These are phyloP conservation scores for Colletotrichum acutatum DNA, from an alignment of 2,329 filamentous ascomycete species.

Conservation along the genomic window DNA sequence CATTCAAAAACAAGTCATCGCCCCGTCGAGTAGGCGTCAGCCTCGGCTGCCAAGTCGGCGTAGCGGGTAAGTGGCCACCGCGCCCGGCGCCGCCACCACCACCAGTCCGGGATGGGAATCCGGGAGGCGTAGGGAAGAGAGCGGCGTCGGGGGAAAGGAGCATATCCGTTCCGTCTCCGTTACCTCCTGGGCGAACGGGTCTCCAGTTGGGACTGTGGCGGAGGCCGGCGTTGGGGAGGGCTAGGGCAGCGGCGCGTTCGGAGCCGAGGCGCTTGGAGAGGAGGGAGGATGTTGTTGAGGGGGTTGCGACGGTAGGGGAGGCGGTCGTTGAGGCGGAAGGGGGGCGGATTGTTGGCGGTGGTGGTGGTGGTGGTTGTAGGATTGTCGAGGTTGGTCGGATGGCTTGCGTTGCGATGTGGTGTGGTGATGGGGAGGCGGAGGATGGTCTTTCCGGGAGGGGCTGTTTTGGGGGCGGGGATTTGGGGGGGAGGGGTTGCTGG, in stretches of 20 bases:
- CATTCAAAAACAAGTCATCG: constrained; percentile 71
- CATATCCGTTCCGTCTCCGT: constrained; percentile 13
- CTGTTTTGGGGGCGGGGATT: constrained; percentile 26
- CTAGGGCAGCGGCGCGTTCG: constrained; percentile 59
- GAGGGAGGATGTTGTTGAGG: constrained; percentile 52
- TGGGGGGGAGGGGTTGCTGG: constrained; percentile 35
- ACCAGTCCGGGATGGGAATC: background rate
- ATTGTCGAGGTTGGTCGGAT: constrained; percentile 18
- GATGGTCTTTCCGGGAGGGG: constrained; percentile 12
- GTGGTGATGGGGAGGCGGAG: constrained; percentile 9
- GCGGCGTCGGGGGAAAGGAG: constrained; percentile 25
- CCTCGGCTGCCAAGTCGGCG: constrained; percentile 71
- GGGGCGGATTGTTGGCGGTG: constrained; percentile 21
- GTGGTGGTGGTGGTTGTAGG: constrained; percentile 16
- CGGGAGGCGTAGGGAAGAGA: constrained; percentile 20
- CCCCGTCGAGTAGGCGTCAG: constrained; percentile 75
- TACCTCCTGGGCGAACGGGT: constrained; percentile 12
- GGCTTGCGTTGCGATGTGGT: constrained; percentile 19
- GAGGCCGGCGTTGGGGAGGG: constrained; percentile 42
- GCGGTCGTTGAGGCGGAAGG: constrained; percentile 15
- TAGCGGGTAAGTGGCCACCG: constrained; percentile 49
- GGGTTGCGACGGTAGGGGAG: constrained; percentile 37
- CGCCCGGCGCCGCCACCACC: background rate
- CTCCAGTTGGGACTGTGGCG: constrained; percentile 38
- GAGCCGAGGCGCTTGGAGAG: constrained; percentile 64